These are phyloP conservation scores for Cucurbita maxima DNA, from an alignment of 306 rosid genomes.

Conservation along the genomic window DNA sequence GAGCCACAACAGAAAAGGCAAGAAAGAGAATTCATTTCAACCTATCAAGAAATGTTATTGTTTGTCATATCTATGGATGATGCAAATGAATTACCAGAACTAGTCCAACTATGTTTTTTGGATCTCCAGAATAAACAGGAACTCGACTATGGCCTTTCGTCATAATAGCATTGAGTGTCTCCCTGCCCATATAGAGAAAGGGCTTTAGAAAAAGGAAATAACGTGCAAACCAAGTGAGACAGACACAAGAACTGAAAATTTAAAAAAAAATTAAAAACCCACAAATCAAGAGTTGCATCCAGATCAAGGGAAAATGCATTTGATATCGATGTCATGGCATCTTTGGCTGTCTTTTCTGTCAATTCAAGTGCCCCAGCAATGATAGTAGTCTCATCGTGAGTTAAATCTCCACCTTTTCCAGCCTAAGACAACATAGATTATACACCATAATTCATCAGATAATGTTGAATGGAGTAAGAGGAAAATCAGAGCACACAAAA, in stretches of 20 bases:
- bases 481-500: neutral
- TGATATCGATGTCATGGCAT: slow-evolving; percentile 95
- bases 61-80: neutral
- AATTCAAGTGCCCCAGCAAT: slow-evolving; percentile 93
- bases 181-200: slow-evolving; percentile 33
- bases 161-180: slow-evolving; percentile 74
- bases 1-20: neutral
- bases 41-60: neutral
- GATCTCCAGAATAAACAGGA: slow-evolving; percentile 68
- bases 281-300: slow-evolving; percentile 82
- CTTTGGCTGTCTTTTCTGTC: slow-evolving; percentile 92
- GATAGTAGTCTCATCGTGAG: slow-evolving; percentile 95
- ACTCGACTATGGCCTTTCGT: slow-evolving; percentile 91
- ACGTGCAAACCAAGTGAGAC: slow-evolving; percentile 5
- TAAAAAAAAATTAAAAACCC: slow-evolving; percentile 26
- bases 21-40: neutral
- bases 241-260: neutral
- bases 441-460: neutral
- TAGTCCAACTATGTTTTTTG: slow-evolving; percentile 74
- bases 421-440: slow-evolving; percentile 43
- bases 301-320: slow-evolving; percentile 94
- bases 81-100: slow-evolving; percentile 49
- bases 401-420: slow-evolving; percentile 96
- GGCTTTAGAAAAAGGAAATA: slow-evolving; percentile 13
- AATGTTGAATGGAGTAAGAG: neutral